phyloP scores from a whole-genome alignment of 2,329 filamentous ascomycete species.

The Fusarium burgessii region DNA sequence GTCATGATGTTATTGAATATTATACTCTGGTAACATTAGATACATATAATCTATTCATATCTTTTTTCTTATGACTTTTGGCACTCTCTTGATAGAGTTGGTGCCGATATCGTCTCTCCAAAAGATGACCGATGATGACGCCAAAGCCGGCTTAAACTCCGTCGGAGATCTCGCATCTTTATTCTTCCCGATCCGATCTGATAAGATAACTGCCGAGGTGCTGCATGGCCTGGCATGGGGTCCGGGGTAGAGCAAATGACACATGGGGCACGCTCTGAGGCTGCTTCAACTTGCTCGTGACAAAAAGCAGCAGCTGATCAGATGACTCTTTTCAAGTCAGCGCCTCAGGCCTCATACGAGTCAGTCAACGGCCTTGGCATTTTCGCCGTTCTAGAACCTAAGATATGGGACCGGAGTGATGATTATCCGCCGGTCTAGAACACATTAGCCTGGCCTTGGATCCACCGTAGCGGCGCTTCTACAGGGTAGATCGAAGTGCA shows the following conservation, averaged over 20 bases:
- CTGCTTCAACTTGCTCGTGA: neutral
- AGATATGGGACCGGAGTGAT: neutral
- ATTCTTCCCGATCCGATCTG: neutral
- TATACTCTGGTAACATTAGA: accelerated
- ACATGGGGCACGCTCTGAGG: neutral
- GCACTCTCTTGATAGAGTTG: neutral
- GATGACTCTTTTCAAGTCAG: neutral
- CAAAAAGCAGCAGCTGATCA: neutral
- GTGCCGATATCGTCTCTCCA: neutral
- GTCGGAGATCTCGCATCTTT: neutral
- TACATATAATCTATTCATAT: accelerated
- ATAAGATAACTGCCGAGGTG: slow-evolving; percentile 16
- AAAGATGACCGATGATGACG: neutral
- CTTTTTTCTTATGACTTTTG: neutral
- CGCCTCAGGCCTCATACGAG: neutral
- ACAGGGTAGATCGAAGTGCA: neutral
- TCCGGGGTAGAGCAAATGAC: neutral
- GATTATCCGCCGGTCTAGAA: neutral
- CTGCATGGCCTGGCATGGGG: too few species aligned
- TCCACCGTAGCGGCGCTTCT: accelerated
- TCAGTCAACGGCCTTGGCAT: neutral
- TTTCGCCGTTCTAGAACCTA: neutral
- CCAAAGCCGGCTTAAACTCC: neutral
- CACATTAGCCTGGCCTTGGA: accelerated
- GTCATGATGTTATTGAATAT: neutral